Percentiles rank a stretch among this genome's conserved stretches.
phyloP scores from a whole-genome alignment of 2,329 filamentous ascomycete species.

The Aspergillus aculeatinus region DNA sequence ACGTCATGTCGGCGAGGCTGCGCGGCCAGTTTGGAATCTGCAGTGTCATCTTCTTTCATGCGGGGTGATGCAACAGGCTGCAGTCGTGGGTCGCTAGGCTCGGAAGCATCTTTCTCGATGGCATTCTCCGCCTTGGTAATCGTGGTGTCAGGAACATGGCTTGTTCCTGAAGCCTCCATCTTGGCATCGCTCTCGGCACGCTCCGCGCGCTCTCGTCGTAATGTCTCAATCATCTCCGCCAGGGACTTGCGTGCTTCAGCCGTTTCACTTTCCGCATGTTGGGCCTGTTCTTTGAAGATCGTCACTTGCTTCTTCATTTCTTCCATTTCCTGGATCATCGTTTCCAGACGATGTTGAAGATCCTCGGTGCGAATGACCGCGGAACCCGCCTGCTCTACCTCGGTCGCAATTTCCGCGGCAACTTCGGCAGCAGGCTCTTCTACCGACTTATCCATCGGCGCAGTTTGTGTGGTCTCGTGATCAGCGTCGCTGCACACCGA shows the following conservation, averaged over 20 bases:
- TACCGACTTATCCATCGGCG: slow-evolving; percentile 13
- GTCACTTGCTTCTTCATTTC: slow-evolving; percentile 79
- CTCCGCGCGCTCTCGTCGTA: slow-evolving; percentile 66
- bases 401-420: slow-evolving; percentile 8
- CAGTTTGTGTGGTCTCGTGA: neutral
- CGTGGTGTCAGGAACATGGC: slow-evolving; percentile 11
- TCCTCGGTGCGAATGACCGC: slow-evolving; percentile 41
- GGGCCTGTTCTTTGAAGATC: slow-evolving; percentile 71
- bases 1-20: slow-evolving; percentile 35
- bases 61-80: slow-evolving; percentile 53
- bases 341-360: slow-evolving; percentile 71
- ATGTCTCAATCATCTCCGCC: slow-evolving; percentile 82
- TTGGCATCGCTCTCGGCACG: slow-evolving; percentile 40
- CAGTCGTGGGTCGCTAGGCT: slow-evolving; percentile 28
- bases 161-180: slow-evolving; percentile 10
- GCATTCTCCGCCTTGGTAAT: slow-evolving; percentile 11
- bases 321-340: slow-evolving; percentile 75
- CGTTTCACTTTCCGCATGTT: slow-evolving; percentile 76
- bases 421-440: slow-evolving; percentile 11
- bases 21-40: slow-evolving; percentile 45
- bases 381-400: slow-evolving; percentile 35
- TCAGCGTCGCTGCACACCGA: slow-evolving; percentile 4
- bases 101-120: slow-evolving; percentile 11
- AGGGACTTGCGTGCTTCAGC: slow-evolving; percentile 71
- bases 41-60: slow-evolving; percentile 39